These are phyloP conservation scores for Candida quercuum DNA, from an alignment of 805 yeast species.

Conservation along the genomic window DNA sequence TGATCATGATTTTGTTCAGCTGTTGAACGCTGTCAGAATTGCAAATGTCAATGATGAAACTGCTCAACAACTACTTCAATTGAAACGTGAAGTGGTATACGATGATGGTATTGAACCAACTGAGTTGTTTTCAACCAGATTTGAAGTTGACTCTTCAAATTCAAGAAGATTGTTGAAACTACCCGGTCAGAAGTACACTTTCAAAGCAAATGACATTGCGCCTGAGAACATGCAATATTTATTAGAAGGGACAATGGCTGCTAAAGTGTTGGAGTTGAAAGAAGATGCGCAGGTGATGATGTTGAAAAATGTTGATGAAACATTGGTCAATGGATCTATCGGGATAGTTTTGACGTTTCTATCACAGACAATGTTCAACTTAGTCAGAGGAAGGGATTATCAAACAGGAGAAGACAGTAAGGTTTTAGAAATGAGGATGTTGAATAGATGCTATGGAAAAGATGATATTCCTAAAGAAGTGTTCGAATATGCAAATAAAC, in stretches of 20 bases:
- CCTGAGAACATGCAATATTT: constrained; percentile 16
- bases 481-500: constrained; percentile 17
- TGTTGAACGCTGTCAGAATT: constrained; percentile 74
- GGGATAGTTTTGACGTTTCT: constrained; percentile 57
- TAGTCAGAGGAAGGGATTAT: constrained; percentile 9
- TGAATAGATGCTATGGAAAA: constrained; percentile 26
- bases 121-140: constrained; percentile 79
- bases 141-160: constrained; percentile 81
- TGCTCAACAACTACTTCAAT: constrained; percentile 38
- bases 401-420: constrained; percentile 17
- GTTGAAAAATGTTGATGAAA: constrained; percentile 71
- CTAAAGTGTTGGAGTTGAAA: constrained; percentile 55
- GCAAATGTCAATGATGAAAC: constrained; percentile 57
- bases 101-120: constrained; percentile 84
- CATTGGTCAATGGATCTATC: constrained; percentile 84
- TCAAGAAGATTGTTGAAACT: constrained; percentile 41
- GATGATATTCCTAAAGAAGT: constrained; percentile 23
- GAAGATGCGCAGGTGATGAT: constrained; percentile 94
- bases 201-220: constrained; percentile 39
- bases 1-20: constrained; percentile 68
- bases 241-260: constrained; percentile 69
- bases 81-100: constrained; percentile 54
- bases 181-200: constrained; percentile 40
- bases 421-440: constrained; percentile 18
- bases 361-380: constrained; percentile 22